phyloP scores from a whole-genome alignment of 1,284 basidiomycete genomes.

The Cryptococcus jaspeensis region DNA sequence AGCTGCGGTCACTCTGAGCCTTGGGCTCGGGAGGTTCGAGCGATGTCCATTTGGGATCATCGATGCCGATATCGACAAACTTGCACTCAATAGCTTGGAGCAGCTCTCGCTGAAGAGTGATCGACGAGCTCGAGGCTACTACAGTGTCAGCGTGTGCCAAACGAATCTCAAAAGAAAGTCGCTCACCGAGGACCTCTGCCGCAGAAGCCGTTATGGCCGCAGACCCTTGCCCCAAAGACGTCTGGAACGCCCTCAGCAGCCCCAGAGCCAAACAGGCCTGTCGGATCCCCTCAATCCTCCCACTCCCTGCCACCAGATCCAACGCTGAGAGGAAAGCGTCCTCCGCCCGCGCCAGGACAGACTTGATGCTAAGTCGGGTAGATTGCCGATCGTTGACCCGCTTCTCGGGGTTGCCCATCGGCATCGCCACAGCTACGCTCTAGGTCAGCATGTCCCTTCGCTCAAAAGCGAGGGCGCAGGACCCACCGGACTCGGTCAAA shows the following conservation, averaged over 20 bases:
- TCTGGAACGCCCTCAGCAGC: slow-evolving; percentile 70
- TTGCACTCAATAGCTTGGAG: slow-evolving; percentile 54
- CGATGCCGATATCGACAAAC: slow-evolving; percentile 51
- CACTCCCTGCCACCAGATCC: slow-evolving; percentile 59
- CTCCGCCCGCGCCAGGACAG: slow-evolving; percentile 65
- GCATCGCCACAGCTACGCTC: slow-evolving; percentile 72
- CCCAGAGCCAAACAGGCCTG: slow-evolving; percentile 69
- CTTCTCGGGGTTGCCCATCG: slow-evolving; percentile 67
- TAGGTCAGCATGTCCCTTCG: background rate
- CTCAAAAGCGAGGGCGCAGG: slow-evolving; percentile 2
- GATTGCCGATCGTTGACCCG: slow-evolving; percentile 50
- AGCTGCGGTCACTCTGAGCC: background rate
- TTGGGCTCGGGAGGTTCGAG: slow-evolving; percentile 42
- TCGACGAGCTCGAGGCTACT: slow-evolving; percentile 58
- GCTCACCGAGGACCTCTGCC: slow-evolving; percentile 66
- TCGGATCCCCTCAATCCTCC: slow-evolving; percentile 68
- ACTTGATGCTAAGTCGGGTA: slow-evolving; percentile 63
- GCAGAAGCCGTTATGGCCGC: slow-evolving; percentile 58
- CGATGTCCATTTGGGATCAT: slow-evolving; percentile 69
- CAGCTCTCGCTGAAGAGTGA: slow-evolving; percentile 73
- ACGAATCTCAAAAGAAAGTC: background rate
- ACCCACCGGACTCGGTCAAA: slow-evolving; percentile 70
- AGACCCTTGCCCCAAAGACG: slow-evolving; percentile 66
- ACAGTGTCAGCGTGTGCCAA: slow-evolving; percentile 53
- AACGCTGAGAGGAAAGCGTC: slow-evolving; percentile 68